A percentile compares a stretch with the other conserved stretches of the same genome.
Conservation (phyloP, 371 early-diverging fungal species). For the Funneliformis caledonium region DNA sequence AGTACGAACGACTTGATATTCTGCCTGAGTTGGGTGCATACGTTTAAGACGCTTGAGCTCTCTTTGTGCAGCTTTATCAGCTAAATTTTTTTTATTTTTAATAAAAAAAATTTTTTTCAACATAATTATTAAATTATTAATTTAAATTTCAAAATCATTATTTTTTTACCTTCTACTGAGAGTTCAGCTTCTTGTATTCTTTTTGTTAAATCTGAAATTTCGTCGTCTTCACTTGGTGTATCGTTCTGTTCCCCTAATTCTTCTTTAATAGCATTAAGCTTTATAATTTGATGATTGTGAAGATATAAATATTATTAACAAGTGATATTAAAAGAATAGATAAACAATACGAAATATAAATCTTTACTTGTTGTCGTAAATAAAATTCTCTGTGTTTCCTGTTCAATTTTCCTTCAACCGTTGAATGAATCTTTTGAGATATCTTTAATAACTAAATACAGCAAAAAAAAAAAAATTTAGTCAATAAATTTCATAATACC, state of each 20-base stretch:
- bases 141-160: conserved; percentile 50
- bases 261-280: conserved; percentile 83
- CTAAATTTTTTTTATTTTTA: conserved; percentile 56
- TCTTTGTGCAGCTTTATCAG: conserved; percentile 64
- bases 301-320: neutral
- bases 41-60: conserved; percentile 76
- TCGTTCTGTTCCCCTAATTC: conserved; percentile 74
- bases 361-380: conserved; percentile 78
- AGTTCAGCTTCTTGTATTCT: conserved; percentile 37
- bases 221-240: conserved; percentile 58
- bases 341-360: neutral
- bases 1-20: conserved; percentile 79
- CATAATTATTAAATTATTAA: neutral
- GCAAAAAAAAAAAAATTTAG: neutral
- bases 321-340: neutral
- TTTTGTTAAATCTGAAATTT: conserved; percentile 60
- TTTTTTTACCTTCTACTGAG: conserved; percentile 46
- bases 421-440: conserved; percentile 78
- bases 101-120: neutral
- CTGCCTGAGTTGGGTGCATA: conserved; percentile 76
- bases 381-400: conserved; percentile 84
- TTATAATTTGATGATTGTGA: conserved; percentile 8
- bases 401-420: conserved; percentile 77
- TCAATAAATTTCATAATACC: neutral
- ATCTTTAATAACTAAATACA: conserved; percentile 69